Base-by-base conservation (phyloP, 352 stramenopile species). In the Globisporangium nodosum region DNA sequence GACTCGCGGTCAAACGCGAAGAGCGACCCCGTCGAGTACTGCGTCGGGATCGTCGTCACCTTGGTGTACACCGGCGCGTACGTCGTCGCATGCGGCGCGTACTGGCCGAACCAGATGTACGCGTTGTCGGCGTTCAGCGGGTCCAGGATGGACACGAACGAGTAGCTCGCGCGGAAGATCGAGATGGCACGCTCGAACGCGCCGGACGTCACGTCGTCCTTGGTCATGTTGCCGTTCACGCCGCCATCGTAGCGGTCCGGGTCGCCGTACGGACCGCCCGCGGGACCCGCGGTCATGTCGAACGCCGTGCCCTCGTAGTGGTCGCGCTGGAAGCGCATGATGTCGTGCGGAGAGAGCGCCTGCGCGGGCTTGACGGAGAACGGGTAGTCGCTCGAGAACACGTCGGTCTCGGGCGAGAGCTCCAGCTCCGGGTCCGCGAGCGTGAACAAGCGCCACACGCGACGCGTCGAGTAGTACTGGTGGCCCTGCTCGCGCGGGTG, bases 261-360 rank as follows among this genome's bases (percentile, higher is more conserved):
- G 54, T 96, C 74, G 9, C 92, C 90, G 68, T 89, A 98, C 16
- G 95, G 90, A 11, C 95, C 95, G 31, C 71, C 81, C 33, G 78
- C 70, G 0, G 78, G 69, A 0, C 88, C 86, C 54, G 77, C 73
- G 0, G 81, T 96, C 75, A 97, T 91, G 56, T 97, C 85, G 64
- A 94, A 98, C 31, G 70, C 45, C 11, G 92, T 98, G 37, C 90
- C 90, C 69, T 98, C 86, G 60, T 98, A 98, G 68, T 97, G 92
- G 66, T 98, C 88, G 3, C 93, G 79, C 61, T 97, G 87, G 54
- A 96, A 94, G 30, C 76, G 67, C 78, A 98, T 96, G 39, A 98
- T 76, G 66, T 98, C 92, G 39, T 83, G 67, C 24, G 85, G 70
- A 5, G 76, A 85, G 18, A 98, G 57, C 31, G 54, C 60, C 6